These are phyloP conservation scores for Auricularia cornea DNA, from an alignment of 768 basidiomycete genomes.

Conservation along the genomic window DNA sequence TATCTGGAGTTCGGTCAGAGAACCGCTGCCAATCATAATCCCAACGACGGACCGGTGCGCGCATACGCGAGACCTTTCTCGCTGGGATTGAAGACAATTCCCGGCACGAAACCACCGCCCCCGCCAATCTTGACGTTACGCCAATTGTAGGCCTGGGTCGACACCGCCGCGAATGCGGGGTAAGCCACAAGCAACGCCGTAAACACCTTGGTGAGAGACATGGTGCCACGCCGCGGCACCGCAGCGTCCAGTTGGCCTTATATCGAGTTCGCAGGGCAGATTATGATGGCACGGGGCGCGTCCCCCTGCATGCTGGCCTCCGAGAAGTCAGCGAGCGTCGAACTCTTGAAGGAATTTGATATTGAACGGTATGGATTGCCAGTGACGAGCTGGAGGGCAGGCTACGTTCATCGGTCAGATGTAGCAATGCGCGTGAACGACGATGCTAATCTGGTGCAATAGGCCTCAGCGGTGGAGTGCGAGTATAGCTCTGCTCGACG, in stretches of 20 bases:
- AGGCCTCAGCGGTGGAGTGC: too few relatives aligned
- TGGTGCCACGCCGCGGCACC: background rate
- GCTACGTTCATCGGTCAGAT: too few relatives aligned
- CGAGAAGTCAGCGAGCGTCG: background rate
- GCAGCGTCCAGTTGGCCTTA: too few relatives aligned
- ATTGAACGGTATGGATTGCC: background rate
- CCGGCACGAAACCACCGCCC: slow-evolving; percentile 35
- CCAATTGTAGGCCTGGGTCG: slow-evolving; percentile 29
- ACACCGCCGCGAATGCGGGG: background rate
- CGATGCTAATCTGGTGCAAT: too few relatives aligned
- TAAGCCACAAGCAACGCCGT: background rate
- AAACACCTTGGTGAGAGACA: background rate
- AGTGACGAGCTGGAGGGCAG: too few relatives aligned
- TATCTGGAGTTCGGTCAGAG: background rate
- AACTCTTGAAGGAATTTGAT: background rate
- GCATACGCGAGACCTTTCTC: slow-evolving; percentile 55
- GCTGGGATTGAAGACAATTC: slow-evolving; percentile 54
- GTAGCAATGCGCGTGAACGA: too few relatives aligned
- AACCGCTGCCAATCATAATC: too few relatives aligned
- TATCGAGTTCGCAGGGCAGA: slow-evolving; percentile 4
- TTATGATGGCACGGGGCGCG: background rate
- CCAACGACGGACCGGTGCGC: slow-evolving; percentile 41
- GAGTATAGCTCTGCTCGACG: too few relatives aligned
- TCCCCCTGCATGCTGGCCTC: background rate
- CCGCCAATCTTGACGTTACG: slow-evolving; percentile 47